Evolutionary conservation across 2,329 filamentous ascomycete genomes (phyloP), one percentile per base, ranked within the genome.

Genomic region (Bretziella fagacearum): DNA sequence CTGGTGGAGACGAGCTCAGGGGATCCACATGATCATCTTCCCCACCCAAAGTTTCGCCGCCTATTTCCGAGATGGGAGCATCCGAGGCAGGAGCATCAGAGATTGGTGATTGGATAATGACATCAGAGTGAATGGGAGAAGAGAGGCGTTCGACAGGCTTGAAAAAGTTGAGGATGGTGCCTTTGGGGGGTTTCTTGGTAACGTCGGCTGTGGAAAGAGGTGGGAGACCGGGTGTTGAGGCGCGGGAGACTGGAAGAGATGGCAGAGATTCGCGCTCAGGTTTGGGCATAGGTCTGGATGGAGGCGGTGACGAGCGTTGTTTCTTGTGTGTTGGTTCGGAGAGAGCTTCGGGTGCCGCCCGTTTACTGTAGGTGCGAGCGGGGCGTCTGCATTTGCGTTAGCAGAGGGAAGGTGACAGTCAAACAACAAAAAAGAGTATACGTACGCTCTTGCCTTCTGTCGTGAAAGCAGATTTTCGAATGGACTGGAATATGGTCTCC

Each of bases 111-210:
- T 32, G 37, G 30, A 36, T 8, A 11, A 17, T 27, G 54, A 52
- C 7, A 51, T 53, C 2, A 51, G 47, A 1, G 41, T 23, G 40
- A 10, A 43, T 15, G 6, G 46, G 46, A 5, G 43, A 46, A 6
- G 42, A 44, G 7, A n/a, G 41, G 8, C 25, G 41, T 15, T 53
- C 44, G 11, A 60, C n/a, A 2, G 59, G 63, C 30, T 62, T 62
- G 53, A 67, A 67, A 50, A 66, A 67, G 47, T 53, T 61, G 41
- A 66, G 51, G 4, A 67, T 67, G 0, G 63, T 65, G 0, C 57
- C 56, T 44, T 60, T 64, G 6, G 7, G 10, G 2, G 40, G 20
- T 6, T 37, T 40, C 22, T 42, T 50, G 1, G 27, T 4, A 1
- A 15, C 6, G n/a, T 44, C 40, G 8, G 22, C 6, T 20, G 20